Evolutionary conservation across 164 flowering plant genomes (phyloP).

Genomic region (Macadamia tetraphylla): DNA sequence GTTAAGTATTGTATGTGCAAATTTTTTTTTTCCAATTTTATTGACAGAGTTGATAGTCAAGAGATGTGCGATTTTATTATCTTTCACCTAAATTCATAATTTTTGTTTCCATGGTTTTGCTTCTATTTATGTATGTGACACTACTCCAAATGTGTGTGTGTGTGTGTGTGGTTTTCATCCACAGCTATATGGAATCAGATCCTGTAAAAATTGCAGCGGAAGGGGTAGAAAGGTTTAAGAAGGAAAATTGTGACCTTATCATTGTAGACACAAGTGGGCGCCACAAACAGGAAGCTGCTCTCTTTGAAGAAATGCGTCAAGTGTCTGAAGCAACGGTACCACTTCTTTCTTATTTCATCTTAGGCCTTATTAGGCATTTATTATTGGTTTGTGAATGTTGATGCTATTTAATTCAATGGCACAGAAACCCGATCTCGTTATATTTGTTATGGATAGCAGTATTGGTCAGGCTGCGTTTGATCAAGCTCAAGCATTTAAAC

Average conservation of each 20-base stretch:
- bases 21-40: too few species aligned
- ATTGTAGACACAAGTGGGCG: conserved; percentile 99
- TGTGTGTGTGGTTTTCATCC: conserved; percentile 10
- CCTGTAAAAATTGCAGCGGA: conserved; percentile 94
- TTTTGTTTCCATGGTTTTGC: neutral
- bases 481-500: conserved; percentile 97
- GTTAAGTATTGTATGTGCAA: too few species aligned
- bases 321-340: conserved; percentile 91
- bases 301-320: conserved; percentile 99
- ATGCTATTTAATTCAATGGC: conserved; percentile 5
- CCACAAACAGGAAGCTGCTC: conserved; percentile 97
- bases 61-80: too few species aligned
- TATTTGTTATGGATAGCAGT: conserved; percentile 99
- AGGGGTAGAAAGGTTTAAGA: conserved; percentile 90
- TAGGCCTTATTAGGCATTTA: neutral
- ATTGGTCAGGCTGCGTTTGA: conserved; percentile 99
- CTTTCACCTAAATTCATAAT: too few species aligned
- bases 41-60: too few species aligned
- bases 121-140: neutral
- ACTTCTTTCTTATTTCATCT: neutral
- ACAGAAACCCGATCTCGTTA: conserved; percentile 98
- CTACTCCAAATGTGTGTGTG: neutral
- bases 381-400: neutral
- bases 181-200: conserved; percentile 94
- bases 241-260: conserved; percentile 94